Percentiles rank a stretch among this genome's conserved stretches.
Conservation (phyloP, 2,329 filamentous ascomycete species). For the Peltaster fructicola region DNA sequence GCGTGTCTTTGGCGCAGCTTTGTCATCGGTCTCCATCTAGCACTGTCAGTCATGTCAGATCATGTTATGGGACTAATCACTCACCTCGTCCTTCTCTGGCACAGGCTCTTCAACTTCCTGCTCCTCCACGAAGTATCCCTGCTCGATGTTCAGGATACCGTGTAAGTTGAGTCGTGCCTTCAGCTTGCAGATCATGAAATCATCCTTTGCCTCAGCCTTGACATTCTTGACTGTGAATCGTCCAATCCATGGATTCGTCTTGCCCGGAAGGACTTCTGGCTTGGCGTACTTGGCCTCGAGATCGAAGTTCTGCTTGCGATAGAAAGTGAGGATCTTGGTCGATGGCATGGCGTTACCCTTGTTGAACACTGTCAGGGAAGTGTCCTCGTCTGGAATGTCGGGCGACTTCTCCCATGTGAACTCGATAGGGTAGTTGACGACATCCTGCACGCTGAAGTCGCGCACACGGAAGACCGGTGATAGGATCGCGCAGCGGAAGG, state of each 20-base stretch:
- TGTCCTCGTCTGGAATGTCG: constrained; percentile 97
- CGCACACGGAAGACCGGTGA: constrained; percentile 96
- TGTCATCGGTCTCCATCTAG: constrained; percentile 86
- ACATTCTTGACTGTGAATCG: constrained; percentile 96
- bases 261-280: constrained; percentile 71
- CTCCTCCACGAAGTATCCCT: constrained; percentile 94
- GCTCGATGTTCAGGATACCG: constrained; percentile 90
- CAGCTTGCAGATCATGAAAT: constrained; percentile 99
- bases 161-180: constrained; percentile 95
- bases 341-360: constrained; percentile 93
- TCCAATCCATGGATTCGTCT: constrained; percentile 86
- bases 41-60: too few relatives aligned
- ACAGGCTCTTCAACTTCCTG: constrained; percentile 91
- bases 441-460: constrained; percentile 94
- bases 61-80: constrained; percentile 53
- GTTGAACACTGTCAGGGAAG: constrained; percentile 91
- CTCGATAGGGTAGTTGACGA: constrained; percentile 95
- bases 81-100: constrained; percentile 41
- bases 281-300: constrained; percentile 87
- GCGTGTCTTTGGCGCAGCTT: constrained; percentile 59
- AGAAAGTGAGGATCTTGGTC: constrained; percentile 98
- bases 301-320: constrained; percentile 93
- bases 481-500: constrained; percentile 93
- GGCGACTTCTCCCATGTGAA: constrained; percentile 98
- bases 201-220: constrained; percentile 79